Evolutionary conservation across 2,329 filamentous ascomycete species (phyloP).

Genomic region (Fusarium redolens): DNA sequence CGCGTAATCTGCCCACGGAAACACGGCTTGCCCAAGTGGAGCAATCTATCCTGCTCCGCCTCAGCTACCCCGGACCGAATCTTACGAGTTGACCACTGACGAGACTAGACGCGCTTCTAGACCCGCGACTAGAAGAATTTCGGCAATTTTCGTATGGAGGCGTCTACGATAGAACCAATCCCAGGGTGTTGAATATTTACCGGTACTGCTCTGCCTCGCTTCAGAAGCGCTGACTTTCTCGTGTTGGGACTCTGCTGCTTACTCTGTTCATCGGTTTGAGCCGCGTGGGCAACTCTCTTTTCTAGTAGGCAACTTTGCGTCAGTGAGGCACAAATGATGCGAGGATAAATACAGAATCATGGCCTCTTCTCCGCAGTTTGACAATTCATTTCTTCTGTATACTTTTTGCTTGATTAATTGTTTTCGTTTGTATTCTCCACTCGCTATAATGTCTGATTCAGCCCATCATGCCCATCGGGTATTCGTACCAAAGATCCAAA

Average conservation of each 20-base stretch:
- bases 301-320: background rate
- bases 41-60: background rate
- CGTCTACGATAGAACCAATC: constrained; percentile 11
- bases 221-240: background rate
- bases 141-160: background rate
- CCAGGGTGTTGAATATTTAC: background rate
- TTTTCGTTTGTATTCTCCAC: background rate
- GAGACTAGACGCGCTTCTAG: background rate
- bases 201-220: background rate
- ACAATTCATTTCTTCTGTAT: background rate
- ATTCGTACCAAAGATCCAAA: background rate
- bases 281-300: background rate
- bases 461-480: background rate
- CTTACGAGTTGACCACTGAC: constrained; percentile 11
- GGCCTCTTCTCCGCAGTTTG: background rate
- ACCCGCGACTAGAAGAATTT: background rate
- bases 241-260: background rate
- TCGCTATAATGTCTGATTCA: background rate
- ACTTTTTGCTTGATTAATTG: constrained; percentile 1
- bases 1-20: constrained; percentile 15
- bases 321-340: background rate
- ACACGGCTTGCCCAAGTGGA: constrained; percentile 12
- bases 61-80: constrained; percentile 7
- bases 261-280: background rate
- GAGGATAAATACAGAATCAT: constrained; percentile 4